Base-by-base conservation (phyloP, 176 grass and related monocot genomes). In the Melocanna baccifera region DNA sequence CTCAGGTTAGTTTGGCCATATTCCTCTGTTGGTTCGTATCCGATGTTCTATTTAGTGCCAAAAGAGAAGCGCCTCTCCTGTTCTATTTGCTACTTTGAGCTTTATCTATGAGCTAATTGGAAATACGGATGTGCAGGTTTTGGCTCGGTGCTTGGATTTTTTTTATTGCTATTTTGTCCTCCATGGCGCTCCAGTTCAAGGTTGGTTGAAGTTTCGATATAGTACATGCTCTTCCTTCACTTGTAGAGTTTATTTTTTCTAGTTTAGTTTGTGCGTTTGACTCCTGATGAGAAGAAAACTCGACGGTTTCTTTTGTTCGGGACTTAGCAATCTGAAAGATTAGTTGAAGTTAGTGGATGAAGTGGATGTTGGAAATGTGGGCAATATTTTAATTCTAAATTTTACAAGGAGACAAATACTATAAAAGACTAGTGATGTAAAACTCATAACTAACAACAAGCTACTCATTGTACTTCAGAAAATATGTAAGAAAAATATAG, bases 101-200 rank as follows among this genome's bases (percentile, higher is more conserved):
- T 23, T 5, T 39, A 56, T 47, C 16, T 7, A 1, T 8, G 25
- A 7, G 25, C 68, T 83, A 45, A 83, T 71, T 34, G 68, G 10
- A 7, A 73, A 73, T 62, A 57, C 37, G 18, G 55, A 4, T 11
- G 1, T 26, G 25, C 56, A 64, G 58, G 78, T 78, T 82, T 62
- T 37, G 16, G 32, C 68, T 86, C 7, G 28, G 72, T 37, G 73
- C 28, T 14, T 19, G 37, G 26, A 43, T 42, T 67, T 52, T 30
- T 32, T 12, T 43, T 73, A 0, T n/a, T 52, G n/a, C 12, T 74
- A 12, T 9, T 32, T 52, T 87, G 37, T 30, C 69, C 40, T 61
- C 77, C 75, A 94, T 94, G 92, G 92, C 89, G 50, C 92, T 94
- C 71, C 90, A 82, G 59, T 94, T 94, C 67, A 89, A 94, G 89